Conservation (phyloP, 768 basidiomycete genomes). For the Suillus variegatus region DNA sequence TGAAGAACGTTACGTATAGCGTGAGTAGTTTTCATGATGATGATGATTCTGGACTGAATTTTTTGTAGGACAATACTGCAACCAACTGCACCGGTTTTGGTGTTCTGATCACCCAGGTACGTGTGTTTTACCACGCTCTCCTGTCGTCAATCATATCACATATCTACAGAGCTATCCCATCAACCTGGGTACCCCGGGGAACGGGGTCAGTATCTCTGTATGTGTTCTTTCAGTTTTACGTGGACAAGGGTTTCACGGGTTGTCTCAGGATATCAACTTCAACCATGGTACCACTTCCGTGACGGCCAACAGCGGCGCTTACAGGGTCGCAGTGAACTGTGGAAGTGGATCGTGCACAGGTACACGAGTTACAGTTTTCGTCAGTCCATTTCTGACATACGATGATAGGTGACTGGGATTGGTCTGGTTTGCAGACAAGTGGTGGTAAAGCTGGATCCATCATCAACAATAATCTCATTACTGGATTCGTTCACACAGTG, state of each 20-base stretch:
- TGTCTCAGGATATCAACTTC: slow-evolving; percentile 50
- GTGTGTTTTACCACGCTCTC: background rate
- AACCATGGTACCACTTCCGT: slow-evolving; percentile 41
- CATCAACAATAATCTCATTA: slow-evolving; percentile 32
- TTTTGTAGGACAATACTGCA: slow-evolving; percentile 50
- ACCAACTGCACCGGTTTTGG: slow-evolving; percentile 51
- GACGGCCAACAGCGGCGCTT: slow-evolving; percentile 42
- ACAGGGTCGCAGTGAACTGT: slow-evolving; percentile 56
- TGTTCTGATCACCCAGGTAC: slow-evolving; percentile 59
- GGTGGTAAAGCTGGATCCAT: slow-evolving; percentile 45
- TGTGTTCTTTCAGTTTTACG: slow-evolving; percentile 16
- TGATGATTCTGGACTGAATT: background rate
- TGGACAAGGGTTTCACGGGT: background rate
- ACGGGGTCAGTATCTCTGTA: slow-evolving; percentile 59
- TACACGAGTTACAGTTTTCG: slow-evolving; percentile 19
- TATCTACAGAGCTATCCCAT: slow-evolving; percentile 53
- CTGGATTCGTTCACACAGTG: slow-evolving; percentile 28
- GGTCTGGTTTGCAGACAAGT: slow-evolving; percentile 43
- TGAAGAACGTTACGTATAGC: slow-evolving; percentile 51
- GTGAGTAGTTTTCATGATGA: slow-evolving; percentile 28
- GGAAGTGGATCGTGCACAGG: slow-evolving; percentile 53
- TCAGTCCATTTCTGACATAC: background rate
- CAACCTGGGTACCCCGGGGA: slow-evolving; percentile 55
- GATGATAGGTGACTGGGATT: slow-evolving; percentile 49
- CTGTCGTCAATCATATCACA: background rate